Evolutionary conservation across 2,329 filamentous ascomycete genomes (phyloP), one percentile per base, ranked within the genome.

Genomic region (Acrodontium crateriforme): DNA sequence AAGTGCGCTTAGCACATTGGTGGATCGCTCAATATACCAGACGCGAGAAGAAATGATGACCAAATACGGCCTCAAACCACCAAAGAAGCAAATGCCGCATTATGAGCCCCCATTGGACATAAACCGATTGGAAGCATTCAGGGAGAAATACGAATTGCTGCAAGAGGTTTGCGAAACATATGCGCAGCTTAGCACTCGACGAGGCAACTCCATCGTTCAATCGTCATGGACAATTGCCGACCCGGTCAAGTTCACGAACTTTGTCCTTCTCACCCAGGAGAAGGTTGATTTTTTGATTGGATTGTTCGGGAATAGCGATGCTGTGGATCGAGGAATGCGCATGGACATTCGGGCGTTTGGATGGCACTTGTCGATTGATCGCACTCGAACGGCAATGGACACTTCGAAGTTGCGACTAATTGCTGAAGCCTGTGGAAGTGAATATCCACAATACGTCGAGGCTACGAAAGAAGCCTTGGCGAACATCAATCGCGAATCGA

Each of bases 301-400:
- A 8, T 40, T 62, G 18, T 44, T 61, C 38, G 56, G 49, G 21
- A 54, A 59, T 14, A 55, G 59, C 36, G 54, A 60, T 25, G 46
- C 54, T 21, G 53, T 63, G 2, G 58, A 63, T 37, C 42, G 55
- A 9, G 59, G 52, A 9, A 56, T 58, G 41, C 47, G 52, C 18
- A 54, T 55, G 35, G 60, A 63, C 28, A 60, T 63, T 31, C 52
- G 53, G 19, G 51, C 53, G 9, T 56, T 63, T 42, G 60, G 57
- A n/a, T 63, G 60, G 60, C 60, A 63, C 39, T 49, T 61, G 3
- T 35, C 44, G 9, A 45, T 44, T 11, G 51, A 54, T 31, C 38
- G 45, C 9, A 31, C 31, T n/a, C 34, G 43, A 2, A 42, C 46
- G 9, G 42, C 46, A 3, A 32, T 38, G 25, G 59, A 62, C 28